Percentiles rank a stretch among this genome's conserved stretches.
Evolutionary conservation across 2,329 filamentous ascomycete genomes (phyloP).

Genomic region (Cercospora sp.): DNA sequence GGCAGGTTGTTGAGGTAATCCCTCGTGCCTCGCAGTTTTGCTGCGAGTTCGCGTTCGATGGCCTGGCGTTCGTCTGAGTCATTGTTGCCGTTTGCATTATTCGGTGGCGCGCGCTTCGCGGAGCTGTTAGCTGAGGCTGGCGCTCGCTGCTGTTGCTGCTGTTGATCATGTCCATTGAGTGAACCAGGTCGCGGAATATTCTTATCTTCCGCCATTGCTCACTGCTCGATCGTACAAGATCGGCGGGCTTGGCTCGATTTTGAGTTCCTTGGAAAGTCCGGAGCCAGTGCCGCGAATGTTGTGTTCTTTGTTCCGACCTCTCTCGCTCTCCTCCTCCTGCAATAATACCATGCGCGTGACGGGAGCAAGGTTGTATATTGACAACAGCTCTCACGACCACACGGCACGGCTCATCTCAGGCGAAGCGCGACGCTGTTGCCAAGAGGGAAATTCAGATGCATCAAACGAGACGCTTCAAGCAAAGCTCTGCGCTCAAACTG

Average conservation of each 20-base stretch:
- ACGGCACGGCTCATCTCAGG: neutral
- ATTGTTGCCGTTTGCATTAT: neutral
- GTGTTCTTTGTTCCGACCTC: neutral
- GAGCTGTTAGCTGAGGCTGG: neutral
- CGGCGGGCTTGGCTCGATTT: neutral
- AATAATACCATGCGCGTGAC: neutral
- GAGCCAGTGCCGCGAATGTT: neutral
- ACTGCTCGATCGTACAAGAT: neutral
- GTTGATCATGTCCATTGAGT: neutral
- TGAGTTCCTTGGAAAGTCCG: neutral
- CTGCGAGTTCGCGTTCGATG: conserved; percentile 25
- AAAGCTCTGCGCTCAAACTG: conserved; percentile 6
- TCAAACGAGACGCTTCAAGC: neutral
- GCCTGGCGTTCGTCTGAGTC: conserved; percentile 12
- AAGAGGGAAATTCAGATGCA: neutral
- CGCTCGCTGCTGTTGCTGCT: neutral
- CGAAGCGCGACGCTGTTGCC: neutral
- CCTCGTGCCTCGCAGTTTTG: conserved; percentile 22
- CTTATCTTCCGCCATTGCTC: conserved; percentile 4
- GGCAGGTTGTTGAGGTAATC: conserved; percentile 17
- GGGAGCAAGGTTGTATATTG: neutral
- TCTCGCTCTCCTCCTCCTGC: neutral
- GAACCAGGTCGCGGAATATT: neutral
- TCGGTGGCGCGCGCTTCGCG: conserved; percentile 3
- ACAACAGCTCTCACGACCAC: neutral